Conservation (phyloP, 2,329 filamentous ascomycete species). For the Akanthomyces muscarius region DNA sequence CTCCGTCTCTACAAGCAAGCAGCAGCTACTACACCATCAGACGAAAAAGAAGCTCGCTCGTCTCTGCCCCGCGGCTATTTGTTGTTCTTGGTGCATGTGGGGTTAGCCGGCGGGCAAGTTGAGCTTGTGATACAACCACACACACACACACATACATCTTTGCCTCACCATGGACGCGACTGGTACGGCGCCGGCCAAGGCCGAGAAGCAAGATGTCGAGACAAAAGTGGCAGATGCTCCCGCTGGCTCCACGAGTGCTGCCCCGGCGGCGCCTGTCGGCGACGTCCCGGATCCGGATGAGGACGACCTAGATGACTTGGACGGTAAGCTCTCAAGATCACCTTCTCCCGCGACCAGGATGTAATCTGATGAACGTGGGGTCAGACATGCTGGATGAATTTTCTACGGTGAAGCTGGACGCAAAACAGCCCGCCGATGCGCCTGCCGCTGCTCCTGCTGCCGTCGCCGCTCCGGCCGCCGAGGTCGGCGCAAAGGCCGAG, state of each 20-base stretch:
- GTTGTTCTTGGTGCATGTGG: slow-evolving; percentile 5
- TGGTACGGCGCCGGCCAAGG: slow-evolving; percentile 21
- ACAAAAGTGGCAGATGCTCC: slow-evolving; percentile 20
- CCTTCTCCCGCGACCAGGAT: background rate
- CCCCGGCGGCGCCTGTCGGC: slow-evolving; percentile 32
- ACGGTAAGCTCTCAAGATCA: slow-evolving; percentile 54
- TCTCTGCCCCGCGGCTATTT: background rate
- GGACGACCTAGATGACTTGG: slow-evolving; percentile 86
- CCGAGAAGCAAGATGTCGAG: slow-evolving; percentile 24
- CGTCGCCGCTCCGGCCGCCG: slow-evolving; percentile 5
- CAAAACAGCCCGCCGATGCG: slow-evolving; percentile 21
- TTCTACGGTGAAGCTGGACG: slow-evolving; percentile 55
- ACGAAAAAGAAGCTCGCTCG: background rate
- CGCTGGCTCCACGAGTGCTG: slow-evolving; percentile 15
- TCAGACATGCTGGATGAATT: slow-evolving; percentile 92
- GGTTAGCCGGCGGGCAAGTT: background rate
- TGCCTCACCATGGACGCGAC: slow-evolving; percentile 23
- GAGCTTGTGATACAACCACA: slow-evolving; percentile 12
- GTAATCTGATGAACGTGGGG: background rate
- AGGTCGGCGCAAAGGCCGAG: slow-evolving; percentile 18
- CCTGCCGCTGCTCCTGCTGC: slow-evolving; percentile 25
- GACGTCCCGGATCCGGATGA: slow-evolving; percentile 85
- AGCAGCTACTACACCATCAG: background rate
- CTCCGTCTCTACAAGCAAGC: no score
- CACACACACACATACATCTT: slow-evolving; percentile 8